Evolutionary conservation across 1,284 basidiomycete species (phyloP).

Genomic region (Cystobasidiaceae sp.): DNA sequence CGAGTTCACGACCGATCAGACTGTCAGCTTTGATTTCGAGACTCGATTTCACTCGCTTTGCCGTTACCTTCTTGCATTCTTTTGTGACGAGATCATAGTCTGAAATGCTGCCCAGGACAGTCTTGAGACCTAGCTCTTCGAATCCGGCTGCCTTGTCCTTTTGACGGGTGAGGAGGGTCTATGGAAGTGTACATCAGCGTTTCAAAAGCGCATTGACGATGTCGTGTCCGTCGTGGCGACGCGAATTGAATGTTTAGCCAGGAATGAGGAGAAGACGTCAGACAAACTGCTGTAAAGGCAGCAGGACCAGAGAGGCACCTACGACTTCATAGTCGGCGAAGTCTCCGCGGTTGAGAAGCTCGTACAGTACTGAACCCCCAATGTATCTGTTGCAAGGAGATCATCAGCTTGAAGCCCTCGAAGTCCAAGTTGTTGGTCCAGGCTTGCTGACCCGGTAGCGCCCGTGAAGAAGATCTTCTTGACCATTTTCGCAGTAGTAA

Average conservation of each 20-base stretch:
- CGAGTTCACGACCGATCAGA: constrained; percentile 29
- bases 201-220: not conserved
- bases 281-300: not conserved
- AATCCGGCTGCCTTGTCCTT: constrained; percentile 20
- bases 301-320: not conserved
- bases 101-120: constrained; percentile 2
- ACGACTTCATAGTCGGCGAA: constrained; percentile 14
- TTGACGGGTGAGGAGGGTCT: constrained; percentile 11
- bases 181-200: not conserved
- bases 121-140: constrained; percentile 16
- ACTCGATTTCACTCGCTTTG: too few relatives aligned
- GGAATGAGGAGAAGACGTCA: too few relatives aligned
- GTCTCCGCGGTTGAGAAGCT: not conserved
- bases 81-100: constrained; percentile 17
- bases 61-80: constrained; percentile 9
- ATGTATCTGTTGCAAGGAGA: not conserved
- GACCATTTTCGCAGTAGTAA: not conserved
- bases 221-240: too few relatives aligned
- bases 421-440: not conserved
- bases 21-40: not conserved
- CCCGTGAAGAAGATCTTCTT: constrained; percentile 25
- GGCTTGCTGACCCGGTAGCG: constrained; percentile 13
- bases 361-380: constrained; percentile 7
- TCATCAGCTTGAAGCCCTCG: not conserved
- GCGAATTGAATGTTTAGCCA: too few relatives aligned